Conservation (phyloP, 2,329 filamentous ascomycete species). For the Colletotrichum sp. region DNA sequence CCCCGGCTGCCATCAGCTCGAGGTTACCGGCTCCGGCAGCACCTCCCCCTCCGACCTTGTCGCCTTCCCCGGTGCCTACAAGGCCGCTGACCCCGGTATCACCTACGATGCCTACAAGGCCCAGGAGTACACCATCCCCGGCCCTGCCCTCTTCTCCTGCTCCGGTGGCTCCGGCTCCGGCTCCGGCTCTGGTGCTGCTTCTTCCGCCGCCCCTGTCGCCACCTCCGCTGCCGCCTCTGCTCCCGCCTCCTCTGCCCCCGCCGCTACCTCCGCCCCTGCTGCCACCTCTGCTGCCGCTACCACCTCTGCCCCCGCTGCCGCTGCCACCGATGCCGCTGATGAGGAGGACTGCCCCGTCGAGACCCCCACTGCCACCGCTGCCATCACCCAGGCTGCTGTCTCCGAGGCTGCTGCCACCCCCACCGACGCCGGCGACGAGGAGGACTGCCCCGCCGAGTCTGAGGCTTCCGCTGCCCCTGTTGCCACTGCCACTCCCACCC, state of each 20-base stretch:
- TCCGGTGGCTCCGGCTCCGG: slow-evolving; percentile 26
- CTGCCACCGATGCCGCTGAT: background rate
- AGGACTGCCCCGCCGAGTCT: slow-evolving; percentile 1
- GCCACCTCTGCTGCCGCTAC: background rate
- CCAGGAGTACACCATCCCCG: slow-evolving; percentile 49
- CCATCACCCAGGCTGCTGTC: background rate
- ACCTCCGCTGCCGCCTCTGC: background rate
- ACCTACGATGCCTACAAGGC: slow-evolving; percentile 54
- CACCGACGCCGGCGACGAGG: background rate
- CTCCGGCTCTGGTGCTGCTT: background rate
- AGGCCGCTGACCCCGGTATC: slow-evolving; percentile 46
- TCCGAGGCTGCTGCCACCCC: background rate
- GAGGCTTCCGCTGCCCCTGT: background rate
- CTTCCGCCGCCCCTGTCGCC: background rate
- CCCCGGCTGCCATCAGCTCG: slow-evolving; percentile 58
- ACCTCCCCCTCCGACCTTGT: slow-evolving; percentile 43
- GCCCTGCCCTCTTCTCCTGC: slow-evolving; percentile 53
- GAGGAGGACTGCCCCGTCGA: background rate
- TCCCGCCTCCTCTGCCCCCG: background rate
- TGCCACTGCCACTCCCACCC: background rate
- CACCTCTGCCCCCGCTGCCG: background rate
- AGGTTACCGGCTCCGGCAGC: slow-evolving; percentile 50
- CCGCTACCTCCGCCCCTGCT: background rate
- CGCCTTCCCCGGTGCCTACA: slow-evolving; percentile 54
- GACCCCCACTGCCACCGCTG: background rate